Base-by-base conservation (phyloP, 164 flowering plant species). In the Paratinospora sagittata region DNA sequence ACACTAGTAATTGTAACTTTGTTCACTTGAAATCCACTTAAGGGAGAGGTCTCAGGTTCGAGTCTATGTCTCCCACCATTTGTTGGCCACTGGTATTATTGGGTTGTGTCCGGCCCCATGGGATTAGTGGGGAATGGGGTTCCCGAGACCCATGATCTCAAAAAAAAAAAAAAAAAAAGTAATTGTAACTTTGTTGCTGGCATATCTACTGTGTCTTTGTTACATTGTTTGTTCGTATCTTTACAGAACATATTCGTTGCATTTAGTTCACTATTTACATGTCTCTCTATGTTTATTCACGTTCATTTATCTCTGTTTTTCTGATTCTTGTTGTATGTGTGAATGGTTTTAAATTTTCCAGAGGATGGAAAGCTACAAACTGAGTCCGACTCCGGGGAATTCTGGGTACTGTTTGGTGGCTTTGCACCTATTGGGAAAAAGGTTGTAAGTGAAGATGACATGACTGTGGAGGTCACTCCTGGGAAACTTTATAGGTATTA, bases 371-470 rank as follows among this genome's bases (percentile, higher is more conserved):
- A 96, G 74, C 81, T 96, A 67, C 88, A 78, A 57, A 85, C 98
- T 41, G 99, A 96, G 83, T 84, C 95, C 21, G 99, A 91, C 69
- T 96, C 99, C 4, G 99, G 99, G 78, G 97, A 88, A 78, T 96
- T 96, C 75, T 96, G 99, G 99, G 90, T 93, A 60, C 86, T 91
- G 21, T 88, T 96, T 80, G 99, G 99, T 77, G 99, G 99, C 73
- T 96, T 91, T 89, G 99, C 99, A 70, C 99, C 99, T 67, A 91
- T 96, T 73, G 90, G 93, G 16, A 96, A 86, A 79, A 96, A 96
- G 79, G 85, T 81, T 74, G 74, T 80, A 39, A 81, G 81, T 81
- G 99, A 96, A 73, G 99, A 96, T 84, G 99, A 96, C 74, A 65
- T 87, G 76, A 68, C 83, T 71, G 83, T 90, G n/a, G 99, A 90